A percentile compares a stretch with the other conserved stretches of the same genome.
These are phyloP conservation scores for Laburnicola sp. DNA, from an alignment of 2,329 filamentous ascomycete genomes.

Conservation along the genomic window DNA sequence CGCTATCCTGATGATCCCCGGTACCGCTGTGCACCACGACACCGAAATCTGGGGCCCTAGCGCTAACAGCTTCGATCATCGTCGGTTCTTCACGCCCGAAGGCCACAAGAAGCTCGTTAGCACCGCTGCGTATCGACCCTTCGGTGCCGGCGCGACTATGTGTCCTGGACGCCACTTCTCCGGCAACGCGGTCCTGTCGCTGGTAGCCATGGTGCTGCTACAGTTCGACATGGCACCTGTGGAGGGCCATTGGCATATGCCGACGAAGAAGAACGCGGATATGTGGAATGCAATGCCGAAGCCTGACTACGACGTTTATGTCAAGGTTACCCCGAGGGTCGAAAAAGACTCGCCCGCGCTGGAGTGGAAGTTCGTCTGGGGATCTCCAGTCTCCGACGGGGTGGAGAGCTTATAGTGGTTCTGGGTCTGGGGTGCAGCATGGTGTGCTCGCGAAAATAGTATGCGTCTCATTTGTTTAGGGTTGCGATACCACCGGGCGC, in stretches of 20 bases:
- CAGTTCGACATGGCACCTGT: slow-evolving; percentile 37
- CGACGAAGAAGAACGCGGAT: slow-evolving; percentile 30
- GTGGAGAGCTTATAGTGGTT: background rate
- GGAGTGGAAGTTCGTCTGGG: slow-evolving; percentile 30
- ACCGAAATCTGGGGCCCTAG: slow-evolving; percentile 38
- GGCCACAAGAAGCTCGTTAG: slow-evolving; percentile 21
- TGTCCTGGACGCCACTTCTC: slow-evolving; percentile 48
- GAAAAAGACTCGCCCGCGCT: slow-evolving; percentile 1
- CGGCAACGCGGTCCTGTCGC: slow-evolving; percentile 36
- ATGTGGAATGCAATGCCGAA: slow-evolving; percentile 41
- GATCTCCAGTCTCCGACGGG: background rate
- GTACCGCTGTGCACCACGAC: slow-evolving; percentile 37
- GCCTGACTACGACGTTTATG: slow-evolving; percentile 29
- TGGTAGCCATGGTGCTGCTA: slow-evolving; percentile 39
- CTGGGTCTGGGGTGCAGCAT: background rate
- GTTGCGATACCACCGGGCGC: too few relatives aligned
- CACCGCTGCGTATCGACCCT: slow-evolving; percentile 37
- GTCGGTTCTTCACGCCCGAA: slow-evolving; percentile 31
- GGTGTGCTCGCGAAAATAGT: too few relatives aligned
- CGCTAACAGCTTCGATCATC: slow-evolving; percentile 38
- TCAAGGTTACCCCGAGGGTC: slow-evolving; percentile 14
- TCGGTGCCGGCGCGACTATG: slow-evolving; percentile 41
- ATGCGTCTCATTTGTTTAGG: too few relatives aligned
- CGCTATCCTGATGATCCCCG: slow-evolving; percentile 43
- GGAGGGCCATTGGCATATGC: slow-evolving; percentile 25